Base-by-base conservation (phyloP, 2,329 filamentous ascomycete genomes). In the Aspergillus glaucus region DNA sequence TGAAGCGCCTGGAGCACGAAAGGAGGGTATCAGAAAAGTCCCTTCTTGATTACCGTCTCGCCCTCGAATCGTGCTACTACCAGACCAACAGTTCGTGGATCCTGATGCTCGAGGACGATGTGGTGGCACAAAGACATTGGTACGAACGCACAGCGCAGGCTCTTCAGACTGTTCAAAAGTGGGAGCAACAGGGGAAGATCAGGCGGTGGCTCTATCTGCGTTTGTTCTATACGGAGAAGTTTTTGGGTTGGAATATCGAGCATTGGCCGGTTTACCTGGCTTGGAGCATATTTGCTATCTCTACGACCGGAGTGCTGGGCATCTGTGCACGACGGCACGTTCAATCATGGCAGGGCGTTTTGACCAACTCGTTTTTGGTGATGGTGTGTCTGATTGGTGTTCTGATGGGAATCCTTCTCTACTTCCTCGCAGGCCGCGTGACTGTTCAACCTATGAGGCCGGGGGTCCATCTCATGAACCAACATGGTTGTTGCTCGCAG, bases 41-140 rank as follows among this genome's bases (percentile, higher is more conserved):
- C 4, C 55, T 76, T 3, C 68, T 70, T 45, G 74, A 77, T 50
- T 76, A 75, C 52, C 62, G 58, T 10, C 68, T 71, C 30, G 55
- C 75, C 15, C 58, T 76, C 12, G 62, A 67, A 39, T 63, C 65
- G 6, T 76, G 74, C 56, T 59, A 66, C 32, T 57, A 65, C 9
- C 41, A 51, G 43, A 66, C 63, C 7, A 63, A 65, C 19, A 67
- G 72, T 8, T 66, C 65, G 7, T 75, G 74, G 57, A 68, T 74
- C 45, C 62, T 68, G 15, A 69, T 77, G 47, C 58, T 77, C 7
- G 75, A 77, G 53, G 75, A 77, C 50, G 75, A 77, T 50, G 66
- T 71, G 6, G 52, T 78, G 8, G 74, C 73, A 28, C 67, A 72
- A 58, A 67, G 71, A 32, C 68, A 69, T 7, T 77, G 75, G 75